Evolutionary conservation across 257 asterid genomes (phyloP), one percentile per base, ranked within the genome.

Genomic region (Salvia splendens): DNA sequence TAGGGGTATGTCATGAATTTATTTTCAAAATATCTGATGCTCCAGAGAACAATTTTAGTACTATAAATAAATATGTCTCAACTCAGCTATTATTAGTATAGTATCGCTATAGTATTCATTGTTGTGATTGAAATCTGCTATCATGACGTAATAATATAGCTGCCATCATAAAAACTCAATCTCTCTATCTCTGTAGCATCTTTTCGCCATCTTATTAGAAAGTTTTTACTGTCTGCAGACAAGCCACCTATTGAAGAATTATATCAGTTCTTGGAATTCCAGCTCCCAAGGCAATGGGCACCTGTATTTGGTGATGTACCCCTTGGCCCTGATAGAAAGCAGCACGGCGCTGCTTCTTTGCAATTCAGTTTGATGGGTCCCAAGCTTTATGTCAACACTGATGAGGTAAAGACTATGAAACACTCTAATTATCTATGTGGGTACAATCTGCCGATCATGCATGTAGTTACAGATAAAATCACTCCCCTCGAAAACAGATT

Each of bases 341-440:
- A 81, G 79, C 89, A 83, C 48, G 84, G 78, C 43, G 79, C 80
- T 64, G 89, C 87, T 62, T 86, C 96, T 33, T 79, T 88, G 76
- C 86, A 82, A 80, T 88, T 88, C 85, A 86, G 96, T 81, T 75
- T 88, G 72, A 82, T 86, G 91, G 96, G 96, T 35, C 93, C 96
- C n/a, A 88, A 86, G 81, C 87, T 88, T 10, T 83, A 84, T 58
- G 91, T 88, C 28, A 83, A 86, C 72, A 75, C 91, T 47, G 86
- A 80, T 65, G 84, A 77, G 87, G 95, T 87, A 80, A 36, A 32
- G 24, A 48, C 32, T 42, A 32, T 10, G 30, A 24, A 45, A 32
- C 28, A 50, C 15, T 48, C 48, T 3, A 48, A 15, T 58, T 61
- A 48, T 61, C 56, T 57, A 6, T 48, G 67, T 58, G 3, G 43